A percentile compares a stretch with the other conserved stretches of the same genome.
Conservation (phyloP, 176 grass and related monocot genomes). For the Aechmea fasciata region DNA sequence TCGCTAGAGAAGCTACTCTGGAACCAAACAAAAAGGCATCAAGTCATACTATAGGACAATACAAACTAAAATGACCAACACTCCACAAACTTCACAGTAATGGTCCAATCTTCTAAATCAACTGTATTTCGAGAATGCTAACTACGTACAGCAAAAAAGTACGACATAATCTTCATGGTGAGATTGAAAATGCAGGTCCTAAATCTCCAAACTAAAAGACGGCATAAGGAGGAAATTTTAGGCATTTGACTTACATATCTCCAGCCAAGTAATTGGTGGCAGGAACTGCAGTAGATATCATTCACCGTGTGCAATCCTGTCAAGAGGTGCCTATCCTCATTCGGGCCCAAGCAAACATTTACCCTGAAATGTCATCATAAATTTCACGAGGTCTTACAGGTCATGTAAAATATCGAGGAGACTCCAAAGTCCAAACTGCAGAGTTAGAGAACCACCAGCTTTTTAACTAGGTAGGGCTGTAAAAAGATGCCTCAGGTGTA, state of each 20-base stretch:
- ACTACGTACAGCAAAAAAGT: neutral
- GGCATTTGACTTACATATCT: conserved; percentile 63
- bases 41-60: no score
- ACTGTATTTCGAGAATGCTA: neutral
- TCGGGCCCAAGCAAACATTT: conserved; percentile 69
- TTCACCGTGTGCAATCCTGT: conserved; percentile 85
- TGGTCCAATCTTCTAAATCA: neutral
- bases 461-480: neutral
- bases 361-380: conserved; percentile 32
- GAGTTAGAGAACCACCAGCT: neutral
- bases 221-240: neutral
- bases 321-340: conserved; percentile 67
- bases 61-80: neutral
- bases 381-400: neutral
- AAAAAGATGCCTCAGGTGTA: neutral
- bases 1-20: no score
- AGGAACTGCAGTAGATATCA: conserved; percentile 88
- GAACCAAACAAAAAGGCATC: no score
- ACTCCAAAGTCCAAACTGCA: neutral
- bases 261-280: conserved; percentile 73
- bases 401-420: neutral
- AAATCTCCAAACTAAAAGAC: neutral
- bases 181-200: neutral
- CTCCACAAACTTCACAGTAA: neutral
- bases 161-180: neutral